Percentiles rank a stretch among this genome's conserved stretches.
Evolutionary conservation across 2,329 filamentous ascomycete species (phyloP).

Genomic region (Fusarium circinatum): DNA sequence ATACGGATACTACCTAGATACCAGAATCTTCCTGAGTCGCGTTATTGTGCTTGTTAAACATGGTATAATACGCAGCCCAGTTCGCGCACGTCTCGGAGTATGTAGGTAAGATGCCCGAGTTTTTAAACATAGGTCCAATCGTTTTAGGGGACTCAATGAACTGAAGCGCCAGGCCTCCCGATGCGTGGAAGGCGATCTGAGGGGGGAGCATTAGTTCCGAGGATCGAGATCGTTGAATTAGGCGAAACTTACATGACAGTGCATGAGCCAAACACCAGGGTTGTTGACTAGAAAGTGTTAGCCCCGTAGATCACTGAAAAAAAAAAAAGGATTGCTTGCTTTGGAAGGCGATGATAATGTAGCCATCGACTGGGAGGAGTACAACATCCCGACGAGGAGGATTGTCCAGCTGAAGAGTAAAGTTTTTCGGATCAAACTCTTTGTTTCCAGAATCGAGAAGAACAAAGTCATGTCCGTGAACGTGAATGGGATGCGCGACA

Average conservation of each 20-base stretch:
- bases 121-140: not conserved
- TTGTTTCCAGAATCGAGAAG: not conserved
- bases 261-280: slow-evolving; percentile 1
- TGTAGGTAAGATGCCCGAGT: not conserved
- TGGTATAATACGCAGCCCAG: slow-evolving; percentile 20
- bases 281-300: not conserved
- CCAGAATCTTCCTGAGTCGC: slow-evolving; percentile 19
- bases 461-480: not conserved
- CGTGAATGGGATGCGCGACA: not conserved
- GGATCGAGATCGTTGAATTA: not conserved
- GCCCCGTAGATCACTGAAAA: not conserved
- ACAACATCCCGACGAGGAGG: not conserved
- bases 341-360: slow-evolving; percentile 1
- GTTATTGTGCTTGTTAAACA: slow-evolving; percentile 19
- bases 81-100: slow-evolving; percentile 11
- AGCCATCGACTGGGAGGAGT: not conserved
- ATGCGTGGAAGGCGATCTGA: not conserved
- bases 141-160: not conserved
- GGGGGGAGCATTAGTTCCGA: not conserved
- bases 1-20: not conserved
- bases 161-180: not conserved
- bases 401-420: not conserved
- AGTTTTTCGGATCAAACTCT: not conserved
- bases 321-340: not conserved
- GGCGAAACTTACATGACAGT: slow-evolving; percentile 1